Percentiles rank a stretch among this genome's conserved stretches.
phyloP scores from a whole-genome alignment of 352 stramenopile species.

The Pythium aphanidermatum region DNA sequence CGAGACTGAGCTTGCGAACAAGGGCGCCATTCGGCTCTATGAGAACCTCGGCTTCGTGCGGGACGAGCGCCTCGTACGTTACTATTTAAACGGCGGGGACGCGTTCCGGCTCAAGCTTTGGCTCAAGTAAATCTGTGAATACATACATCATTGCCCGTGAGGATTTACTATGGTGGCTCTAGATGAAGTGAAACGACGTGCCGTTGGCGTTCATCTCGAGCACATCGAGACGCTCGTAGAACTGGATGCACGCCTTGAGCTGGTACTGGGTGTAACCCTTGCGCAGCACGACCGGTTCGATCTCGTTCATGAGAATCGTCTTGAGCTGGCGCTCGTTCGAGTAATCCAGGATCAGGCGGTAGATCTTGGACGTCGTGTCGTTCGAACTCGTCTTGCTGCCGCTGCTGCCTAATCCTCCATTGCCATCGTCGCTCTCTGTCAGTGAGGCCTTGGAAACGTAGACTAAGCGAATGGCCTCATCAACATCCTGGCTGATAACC shows the following conservation, averaged over 20 bases:
- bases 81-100: constrained; percentile 95
- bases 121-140: constrained; percentile 45
- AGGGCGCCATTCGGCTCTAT: constrained; percentile 89
- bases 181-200: constrained; percentile 75
- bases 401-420: constrained; percentile 17
- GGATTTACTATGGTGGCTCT: constrained; percentile 11
- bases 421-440: constrained; percentile 81
- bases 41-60: constrained; percentile 92
- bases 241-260: constrained; percentile 91
- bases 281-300: constrained; percentile 93
- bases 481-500: constrained; percentile 96
- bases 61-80: constrained; percentile 90
- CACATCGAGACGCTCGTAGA: constrained; percentile 90
- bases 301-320: constrained; percentile 79
- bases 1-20: constrained; percentile 93
- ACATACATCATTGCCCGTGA: constrained; percentile 5
- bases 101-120: constrained; percentile 92
- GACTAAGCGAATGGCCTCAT: constrained; percentile 95
- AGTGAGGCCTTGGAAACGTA: constrained; percentile 97
- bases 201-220: constrained; percentile 74
- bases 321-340: constrained; percentile 58
- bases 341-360: constrained; percentile 94
- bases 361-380: constrained; percentile 94
- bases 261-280: constrained; percentile 97
- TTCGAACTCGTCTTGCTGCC: constrained; percentile 40